Conservation (phyloP, 2,329 filamentous ascomycete species). For the Colletotrichum filicis region DNA sequence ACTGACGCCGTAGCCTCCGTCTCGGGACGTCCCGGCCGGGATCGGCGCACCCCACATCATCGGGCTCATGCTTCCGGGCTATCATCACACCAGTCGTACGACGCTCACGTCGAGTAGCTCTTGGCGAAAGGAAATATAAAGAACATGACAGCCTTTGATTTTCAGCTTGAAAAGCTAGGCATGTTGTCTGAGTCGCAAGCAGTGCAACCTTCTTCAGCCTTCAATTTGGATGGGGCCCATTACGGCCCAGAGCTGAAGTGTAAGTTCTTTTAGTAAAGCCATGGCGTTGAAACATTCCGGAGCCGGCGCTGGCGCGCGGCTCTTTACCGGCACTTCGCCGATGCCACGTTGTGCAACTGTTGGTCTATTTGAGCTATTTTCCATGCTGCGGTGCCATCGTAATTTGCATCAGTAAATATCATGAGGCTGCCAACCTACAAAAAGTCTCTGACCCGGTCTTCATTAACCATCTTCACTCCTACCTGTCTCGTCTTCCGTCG, state of each 20-base stretch:
- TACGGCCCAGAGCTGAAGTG: not conserved
- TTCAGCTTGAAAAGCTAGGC: not conserved
- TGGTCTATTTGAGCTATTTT: not conserved
- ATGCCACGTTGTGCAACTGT: not conserved
- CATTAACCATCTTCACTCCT: no score
- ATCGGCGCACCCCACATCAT: not conserved
- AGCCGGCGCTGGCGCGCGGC: not conserved
- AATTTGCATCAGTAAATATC: not conserved
- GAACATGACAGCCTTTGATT: not conserved
- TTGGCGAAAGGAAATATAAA: not conserved
- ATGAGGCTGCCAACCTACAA: not conserved
- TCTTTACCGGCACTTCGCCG: not conserved
- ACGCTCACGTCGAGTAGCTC: not conserved
- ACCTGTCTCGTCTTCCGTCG: no score
- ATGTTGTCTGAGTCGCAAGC: not conserved
- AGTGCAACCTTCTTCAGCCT: not conserved
- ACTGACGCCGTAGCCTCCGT: not conserved
- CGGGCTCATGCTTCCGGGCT: not conserved
- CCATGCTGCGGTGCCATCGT: no score
- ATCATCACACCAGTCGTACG: not conserved
- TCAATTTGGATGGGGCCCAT: no score
- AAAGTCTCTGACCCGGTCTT: not conserved
- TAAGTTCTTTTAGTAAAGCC: not conserved
- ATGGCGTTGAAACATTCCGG: conserved; percentile 18
- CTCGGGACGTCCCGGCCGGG: no score